Evolutionary conservation across 768 basidiomycete genomes (phyloP).

Genomic region (Symmetrospora coprosmae): DNA sequence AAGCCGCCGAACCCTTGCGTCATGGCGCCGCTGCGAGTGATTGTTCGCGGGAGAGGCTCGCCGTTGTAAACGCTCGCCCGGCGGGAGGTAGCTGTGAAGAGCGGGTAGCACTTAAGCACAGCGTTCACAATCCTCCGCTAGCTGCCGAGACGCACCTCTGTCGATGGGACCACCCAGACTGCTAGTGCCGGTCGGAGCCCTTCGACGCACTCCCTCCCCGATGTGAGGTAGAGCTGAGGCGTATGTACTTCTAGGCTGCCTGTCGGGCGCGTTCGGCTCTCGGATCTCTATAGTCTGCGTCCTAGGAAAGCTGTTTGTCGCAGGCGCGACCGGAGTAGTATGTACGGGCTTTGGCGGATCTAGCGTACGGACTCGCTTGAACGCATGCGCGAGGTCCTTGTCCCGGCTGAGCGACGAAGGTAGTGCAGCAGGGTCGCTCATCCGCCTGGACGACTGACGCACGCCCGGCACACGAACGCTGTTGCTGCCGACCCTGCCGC

Average conservation of each 20-base stretch:
- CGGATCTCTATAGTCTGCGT: constrained; percentile 21
- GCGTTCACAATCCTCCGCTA: too few species aligned
- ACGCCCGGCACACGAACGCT: not conserved
- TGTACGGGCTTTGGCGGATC: not conserved
- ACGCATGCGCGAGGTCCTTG: not conserved
- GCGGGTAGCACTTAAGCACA: too few species aligned
- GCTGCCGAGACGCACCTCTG: too few species aligned
- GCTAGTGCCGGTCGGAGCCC: too few species aligned
- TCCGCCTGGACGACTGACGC: not conserved
- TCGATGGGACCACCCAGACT: too few species aligned
- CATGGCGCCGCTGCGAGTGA: constrained; percentile 16
- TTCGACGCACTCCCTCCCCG: too few species aligned
- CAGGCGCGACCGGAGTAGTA: not conserved
- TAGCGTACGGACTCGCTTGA: constrained; percentile 12
- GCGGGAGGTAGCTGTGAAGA: too few species aligned
- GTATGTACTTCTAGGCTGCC: not conserved
- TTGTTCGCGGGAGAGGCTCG: constrained; percentile 13
- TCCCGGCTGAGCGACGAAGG: not conserved
- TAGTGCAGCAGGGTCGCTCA: constrained; percentile 5
- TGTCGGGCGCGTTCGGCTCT: not conserved
- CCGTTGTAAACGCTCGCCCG: too few species aligned
- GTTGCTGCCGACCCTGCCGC: too few species aligned
- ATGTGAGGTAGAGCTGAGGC: constrained; percentile 10
- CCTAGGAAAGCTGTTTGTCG: not conserved
- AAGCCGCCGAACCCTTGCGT: constrained; percentile 37